These are phyloP conservation scores for Fusarium sp. DNA, from an alignment of 2,329 filamentous ascomycete species.

Conservation along the genomic window DNA sequence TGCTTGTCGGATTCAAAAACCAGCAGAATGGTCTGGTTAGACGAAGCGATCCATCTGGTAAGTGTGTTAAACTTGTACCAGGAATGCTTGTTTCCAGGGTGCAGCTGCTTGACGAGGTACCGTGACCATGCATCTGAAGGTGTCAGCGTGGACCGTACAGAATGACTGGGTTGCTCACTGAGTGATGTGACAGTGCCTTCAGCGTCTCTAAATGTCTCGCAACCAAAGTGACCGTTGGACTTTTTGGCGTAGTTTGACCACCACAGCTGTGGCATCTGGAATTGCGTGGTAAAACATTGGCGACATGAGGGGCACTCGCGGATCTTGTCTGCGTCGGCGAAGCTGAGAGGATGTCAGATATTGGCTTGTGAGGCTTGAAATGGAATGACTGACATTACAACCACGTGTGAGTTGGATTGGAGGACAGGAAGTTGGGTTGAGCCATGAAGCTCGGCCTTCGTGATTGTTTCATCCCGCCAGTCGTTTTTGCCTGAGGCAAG, in stretches of 20 bases:
- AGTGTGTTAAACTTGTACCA: slow-evolving; percentile 36
- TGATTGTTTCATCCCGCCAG: background rate
- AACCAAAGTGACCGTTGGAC: slow-evolving; percentile 56
- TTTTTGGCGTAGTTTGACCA: slow-evolving; percentile 50
- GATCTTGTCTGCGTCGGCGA: slow-evolving; percentile 46
- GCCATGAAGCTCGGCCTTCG: background rate
- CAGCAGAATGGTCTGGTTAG: slow-evolving; percentile 20
- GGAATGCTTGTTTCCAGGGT: background rate
- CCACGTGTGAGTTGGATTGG: slow-evolving; percentile 12
- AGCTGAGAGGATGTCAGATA: slow-evolving; percentile 20
- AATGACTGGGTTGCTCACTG: background rate
- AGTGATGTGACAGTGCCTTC: background rate
- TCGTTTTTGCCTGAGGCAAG: background rate
- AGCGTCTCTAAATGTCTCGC: slow-evolving; percentile 45
- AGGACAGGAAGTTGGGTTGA: background rate
- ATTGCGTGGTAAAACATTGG: slow-evolving; percentile 31
- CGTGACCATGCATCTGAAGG: slow-evolving; percentile 24
- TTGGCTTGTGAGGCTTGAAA: rapidly evolving
- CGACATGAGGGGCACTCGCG: slow-evolving; percentile 46
- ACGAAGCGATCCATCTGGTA: slow-evolving; percentile 17
- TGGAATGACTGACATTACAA: slow-evolving; percentile 3
- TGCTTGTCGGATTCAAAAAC: slow-evolving; percentile 19
- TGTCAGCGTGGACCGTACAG: background rate
- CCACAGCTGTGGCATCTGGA: slow-evolving; percentile 44
- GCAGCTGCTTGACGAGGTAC: slow-evolving; percentile 22